These are phyloP conservation scores for Ogataea saltuana DNA, from an alignment of 805 yeast genomes.

Conservation along the genomic window DNA sequence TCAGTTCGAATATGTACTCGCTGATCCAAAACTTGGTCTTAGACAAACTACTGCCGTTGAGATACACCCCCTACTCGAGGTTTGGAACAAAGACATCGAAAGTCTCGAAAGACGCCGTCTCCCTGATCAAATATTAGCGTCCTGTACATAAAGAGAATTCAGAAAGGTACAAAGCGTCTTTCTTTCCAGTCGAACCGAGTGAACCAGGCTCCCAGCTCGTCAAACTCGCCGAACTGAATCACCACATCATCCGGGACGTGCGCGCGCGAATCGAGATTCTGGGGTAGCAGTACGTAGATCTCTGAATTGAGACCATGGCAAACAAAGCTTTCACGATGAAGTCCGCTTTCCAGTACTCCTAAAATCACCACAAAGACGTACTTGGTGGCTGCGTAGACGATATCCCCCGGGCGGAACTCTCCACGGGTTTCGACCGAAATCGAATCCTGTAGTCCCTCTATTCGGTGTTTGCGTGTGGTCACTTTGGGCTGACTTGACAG, in stretches of 20 bases:
- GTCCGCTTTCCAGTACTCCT: too few relatives aligned
- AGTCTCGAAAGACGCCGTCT: conserved; percentile 15
- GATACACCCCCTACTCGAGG: conserved; percentile 45
- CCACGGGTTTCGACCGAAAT: background rate
- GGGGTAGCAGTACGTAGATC: background rate
- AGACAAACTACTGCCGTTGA: conserved; percentile 64
- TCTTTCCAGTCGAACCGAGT: conserved; percentile 10
- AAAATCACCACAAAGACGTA: conserved; percentile 1
- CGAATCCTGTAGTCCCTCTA: too few relatives aligned
- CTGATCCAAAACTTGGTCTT: conserved; percentile 70
- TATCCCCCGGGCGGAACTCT: background rate
- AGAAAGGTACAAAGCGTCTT: conserved; percentile 8
- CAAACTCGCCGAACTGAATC: conserved; percentile 16
- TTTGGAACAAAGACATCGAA: conserved; percentile 15
- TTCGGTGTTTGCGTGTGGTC: too few relatives aligned
- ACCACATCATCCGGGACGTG: conserved; percentile 4
- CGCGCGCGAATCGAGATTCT: background rate
- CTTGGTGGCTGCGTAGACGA: background rate
- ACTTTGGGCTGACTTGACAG: too few relatives aligned
- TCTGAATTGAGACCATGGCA: conserved; percentile 7
- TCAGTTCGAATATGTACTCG: conserved; percentile 79
- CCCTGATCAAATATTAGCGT: conserved; percentile 19
- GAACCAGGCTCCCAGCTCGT: conserved; percentile 19
- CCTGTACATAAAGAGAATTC: conserved; percentile 1
- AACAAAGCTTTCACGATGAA: background rate